These are phyloP conservation scores for Acrocalymma vagum DNA, from an alignment of 2,329 filamentous ascomycete species.

Conservation along the genomic window DNA sequence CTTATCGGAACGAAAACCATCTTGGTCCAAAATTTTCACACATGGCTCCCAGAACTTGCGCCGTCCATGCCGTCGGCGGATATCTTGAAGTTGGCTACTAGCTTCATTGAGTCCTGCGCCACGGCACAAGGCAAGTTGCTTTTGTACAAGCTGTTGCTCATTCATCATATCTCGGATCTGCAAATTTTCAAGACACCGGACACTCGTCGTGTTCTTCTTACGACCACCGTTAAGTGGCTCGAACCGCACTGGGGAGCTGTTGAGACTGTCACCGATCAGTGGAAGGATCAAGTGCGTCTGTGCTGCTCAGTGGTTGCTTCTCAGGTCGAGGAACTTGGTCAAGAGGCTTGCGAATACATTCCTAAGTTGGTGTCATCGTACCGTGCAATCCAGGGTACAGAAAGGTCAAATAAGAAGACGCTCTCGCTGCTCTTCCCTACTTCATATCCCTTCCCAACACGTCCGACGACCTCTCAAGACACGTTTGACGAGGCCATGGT, in stretches of 20 bases:
- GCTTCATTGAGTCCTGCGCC: slow-evolving; percentile 91
- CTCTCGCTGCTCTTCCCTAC: slow-evolving; percentile 91
- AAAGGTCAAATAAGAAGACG: slow-evolving; percentile 63
- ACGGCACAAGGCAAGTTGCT: slow-evolving; percentile 89
- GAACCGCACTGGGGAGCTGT: slow-evolving; percentile 90
- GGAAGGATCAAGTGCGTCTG: slow-evolving; percentile 89
- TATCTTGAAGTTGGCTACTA: slow-evolving; percentile 88
- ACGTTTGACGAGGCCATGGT: slow-evolving; percentile 87
- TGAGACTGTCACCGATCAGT: slow-evolving; percentile 79
- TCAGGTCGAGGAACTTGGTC: slow-evolving; percentile 78
- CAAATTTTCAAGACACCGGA: slow-evolving; percentile 83
- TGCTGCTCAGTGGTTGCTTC: slow-evolving; percentile 93
- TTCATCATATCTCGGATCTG: slow-evolving; percentile 88
- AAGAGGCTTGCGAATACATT: slow-evolving; percentile 87
- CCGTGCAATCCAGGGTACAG: slow-evolving; percentile 74
- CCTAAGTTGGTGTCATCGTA: slow-evolving; percentile 93
- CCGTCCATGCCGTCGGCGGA: slow-evolving; percentile 81
- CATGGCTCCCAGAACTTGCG: slow-evolving; percentile 92
- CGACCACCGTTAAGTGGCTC: slow-evolving; percentile 90
- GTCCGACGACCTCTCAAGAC: slow-evolving; percentile 66
- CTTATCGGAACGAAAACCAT: slow-evolving; percentile 94
- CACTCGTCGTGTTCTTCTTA: slow-evolving; percentile 75
- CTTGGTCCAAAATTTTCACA: slow-evolving; percentile 94
- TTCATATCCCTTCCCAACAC: slow-evolving; percentile 86
- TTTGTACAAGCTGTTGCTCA: slow-evolving; percentile 89